Conservation (phyloP, 257 asterid species). For the Dorcoceras hygrometricum region DNA sequence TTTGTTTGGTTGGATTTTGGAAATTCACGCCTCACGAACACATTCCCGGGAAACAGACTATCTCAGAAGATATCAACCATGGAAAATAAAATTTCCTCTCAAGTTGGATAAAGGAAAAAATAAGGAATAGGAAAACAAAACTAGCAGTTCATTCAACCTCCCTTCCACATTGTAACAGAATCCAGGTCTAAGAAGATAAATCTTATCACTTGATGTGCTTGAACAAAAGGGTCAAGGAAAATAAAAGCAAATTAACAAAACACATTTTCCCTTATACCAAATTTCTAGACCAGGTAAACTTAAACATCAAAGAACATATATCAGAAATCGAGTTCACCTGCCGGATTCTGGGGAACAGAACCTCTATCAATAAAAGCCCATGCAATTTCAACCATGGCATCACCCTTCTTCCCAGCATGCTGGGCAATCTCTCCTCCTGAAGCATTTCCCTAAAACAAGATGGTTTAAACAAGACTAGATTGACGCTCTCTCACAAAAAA, state of each 20-base stretch:
- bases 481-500: background rate
- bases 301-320: conserved; percentile 13
- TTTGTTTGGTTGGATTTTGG: background rate
- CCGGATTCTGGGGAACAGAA: conserved; percentile 66
- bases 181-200: background rate
- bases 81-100: background rate
- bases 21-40: background rate
- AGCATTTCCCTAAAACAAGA: conserved; percentile 79
- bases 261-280: background rate
- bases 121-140: background rate
- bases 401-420: conserved; percentile 60
- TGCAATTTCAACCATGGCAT: conserved; percentile 56
- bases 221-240: background rate
- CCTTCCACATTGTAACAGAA: background rate
- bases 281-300: background rate
- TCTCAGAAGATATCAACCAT: too few relatives aligned
- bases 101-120: background rate
- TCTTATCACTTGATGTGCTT: background rate
- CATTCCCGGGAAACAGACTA: too few relatives aligned
- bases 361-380: conserved; percentile 62
- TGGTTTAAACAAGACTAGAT: conserved; percentile 9
- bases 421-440: conserved; percentile 96
- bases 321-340: conserved; percentile 42
- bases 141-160: conserved; percentile 3
- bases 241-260: background rate